A percentile compares a stretch with the other conserved stretches of the same genome.
Conservation (phyloP, 495 filamentous ascomycete genomes). For the Penicillium goetzii region DNA sequence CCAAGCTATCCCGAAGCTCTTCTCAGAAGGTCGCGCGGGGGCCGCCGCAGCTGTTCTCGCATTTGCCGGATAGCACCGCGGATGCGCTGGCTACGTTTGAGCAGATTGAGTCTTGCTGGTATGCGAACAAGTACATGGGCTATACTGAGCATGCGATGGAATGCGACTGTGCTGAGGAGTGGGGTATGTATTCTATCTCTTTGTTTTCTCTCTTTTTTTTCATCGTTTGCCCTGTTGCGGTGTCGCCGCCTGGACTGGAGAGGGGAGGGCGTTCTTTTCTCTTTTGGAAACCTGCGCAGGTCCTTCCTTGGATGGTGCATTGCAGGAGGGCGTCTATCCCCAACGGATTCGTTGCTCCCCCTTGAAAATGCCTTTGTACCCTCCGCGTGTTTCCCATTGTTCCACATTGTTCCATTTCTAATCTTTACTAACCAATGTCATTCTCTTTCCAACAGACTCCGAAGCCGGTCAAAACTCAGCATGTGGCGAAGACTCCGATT, state of each 20-base stretch:
- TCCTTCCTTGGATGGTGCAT: neutral
- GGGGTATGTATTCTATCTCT: slow-evolving; percentile 70
- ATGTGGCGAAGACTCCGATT: slow-evolving; percentile 96
- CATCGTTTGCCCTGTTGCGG: slow-evolving; percentile 5
- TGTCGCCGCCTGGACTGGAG: slow-evolving; percentile 7
- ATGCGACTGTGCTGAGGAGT: slow-evolving; percentile 94
- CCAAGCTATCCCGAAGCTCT: slow-evolving; percentile 73
- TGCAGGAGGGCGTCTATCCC: neutral
- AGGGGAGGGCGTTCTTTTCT: neutral
- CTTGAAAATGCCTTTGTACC: neutral
- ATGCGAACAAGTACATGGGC: slow-evolving; percentile 86
- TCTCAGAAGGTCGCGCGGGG: slow-evolving; percentile 69
- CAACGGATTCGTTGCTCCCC: neutral
- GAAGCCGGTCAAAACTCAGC: slow-evolving; percentile 70
- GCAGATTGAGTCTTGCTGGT: slow-evolving; percentile 79
- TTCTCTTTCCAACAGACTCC: slow-evolving; percentile 53
- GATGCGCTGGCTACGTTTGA: slow-evolving; percentile 80
- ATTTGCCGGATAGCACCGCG: slow-evolving; percentile 72
- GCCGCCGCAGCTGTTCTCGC: slow-evolving; percentile 65
- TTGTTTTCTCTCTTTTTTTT: slow-evolving; percentile 7
- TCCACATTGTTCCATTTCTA: neutral
- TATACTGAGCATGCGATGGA: slow-evolving; percentile 90
- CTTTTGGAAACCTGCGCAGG: neutral
- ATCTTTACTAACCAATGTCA: neutral
- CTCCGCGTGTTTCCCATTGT: neutral